These are phyloP conservation scores for Biancaea sappan DNA, from an alignment of 306 rosid species.

Conservation along the genomic window DNA sequence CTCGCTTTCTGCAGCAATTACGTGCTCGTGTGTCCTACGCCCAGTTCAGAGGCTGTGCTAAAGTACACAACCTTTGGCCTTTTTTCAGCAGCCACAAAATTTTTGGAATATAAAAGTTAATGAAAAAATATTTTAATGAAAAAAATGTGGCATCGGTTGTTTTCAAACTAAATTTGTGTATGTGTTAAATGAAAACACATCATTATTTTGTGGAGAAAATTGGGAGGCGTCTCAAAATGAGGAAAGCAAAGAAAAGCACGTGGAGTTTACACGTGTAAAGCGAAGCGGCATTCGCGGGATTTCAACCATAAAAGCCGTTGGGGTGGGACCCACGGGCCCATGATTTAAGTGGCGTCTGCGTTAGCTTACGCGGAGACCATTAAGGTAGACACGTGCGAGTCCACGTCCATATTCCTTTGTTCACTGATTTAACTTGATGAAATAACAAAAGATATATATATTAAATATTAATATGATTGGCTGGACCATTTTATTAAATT, in stretches of 20 bases:
- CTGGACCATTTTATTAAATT: not conserved
- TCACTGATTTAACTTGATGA: too few relatives aligned
- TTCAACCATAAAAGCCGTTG: not conserved
- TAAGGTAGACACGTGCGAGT: not conserved
- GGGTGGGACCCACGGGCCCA: not conserved
- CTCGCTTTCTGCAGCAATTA: not conserved
- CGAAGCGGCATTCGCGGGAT: not conserved
- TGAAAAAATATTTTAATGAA: too few relatives aligned
- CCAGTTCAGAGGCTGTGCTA: not conserved
- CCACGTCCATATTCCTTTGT: not conserved
- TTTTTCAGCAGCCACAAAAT: too few relatives aligned
- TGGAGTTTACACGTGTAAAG: not conserved
- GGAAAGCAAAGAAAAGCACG: not conserved
- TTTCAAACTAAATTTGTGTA: too few relatives aligned
- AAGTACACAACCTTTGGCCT: not conserved
- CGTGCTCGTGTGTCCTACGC: not conserved
- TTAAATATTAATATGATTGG: not conserved
- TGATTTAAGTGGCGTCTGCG: not conserved
- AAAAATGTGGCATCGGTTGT: too few relatives aligned
- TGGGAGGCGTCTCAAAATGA: not conserved
- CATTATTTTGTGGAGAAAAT: too few relatives aligned
- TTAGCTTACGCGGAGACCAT: not conserved
- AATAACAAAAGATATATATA: not conserved
- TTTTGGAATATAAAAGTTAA: too few relatives aligned
- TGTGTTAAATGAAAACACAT: too few relatives aligned